Evolutionary conservation across 257 asterid species (phyloP).

Genomic region (Eucommia ulmoides): DNA sequence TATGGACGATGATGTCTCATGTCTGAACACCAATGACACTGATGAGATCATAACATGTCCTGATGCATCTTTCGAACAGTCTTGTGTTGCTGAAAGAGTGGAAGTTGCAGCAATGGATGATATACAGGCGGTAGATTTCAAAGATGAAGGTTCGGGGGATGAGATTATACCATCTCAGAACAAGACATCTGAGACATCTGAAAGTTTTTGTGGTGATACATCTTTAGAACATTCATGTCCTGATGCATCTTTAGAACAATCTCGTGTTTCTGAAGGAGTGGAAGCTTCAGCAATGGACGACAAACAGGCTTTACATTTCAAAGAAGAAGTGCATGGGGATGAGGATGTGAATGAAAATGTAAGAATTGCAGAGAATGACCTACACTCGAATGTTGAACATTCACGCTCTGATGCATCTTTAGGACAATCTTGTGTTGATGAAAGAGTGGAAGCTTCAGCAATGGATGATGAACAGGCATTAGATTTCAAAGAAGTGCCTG

Average conservation of each 20-base stretch:
- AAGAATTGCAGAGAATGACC: slow-evolving; percentile 14
- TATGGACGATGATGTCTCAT: slow-evolving; percentile 14
- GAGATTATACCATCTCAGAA: slow-evolving; percentile 1
- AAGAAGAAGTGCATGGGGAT: slow-evolving; percentile 10
- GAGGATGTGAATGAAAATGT: slow-evolving; percentile 14
- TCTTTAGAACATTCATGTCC: slow-evolving; percentile 12
- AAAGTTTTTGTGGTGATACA: slow-evolving; percentile 11
- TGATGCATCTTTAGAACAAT: slow-evolving; percentile 12
- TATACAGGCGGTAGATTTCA: neutral
- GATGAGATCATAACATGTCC: slow-evolving; percentile 11
- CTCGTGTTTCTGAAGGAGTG: slow-evolving; percentile 11
- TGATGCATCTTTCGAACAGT: neutral
- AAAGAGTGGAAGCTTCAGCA: neutral
- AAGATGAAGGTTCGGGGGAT: neutral
- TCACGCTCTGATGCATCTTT: too few relatives aligned
- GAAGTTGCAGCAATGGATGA: neutral
- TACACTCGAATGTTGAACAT: slow-evolving; percentile 6
- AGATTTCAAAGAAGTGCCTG: neutral
- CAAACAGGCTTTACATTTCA: slow-evolving; percentile 8
- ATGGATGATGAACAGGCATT: neutral
- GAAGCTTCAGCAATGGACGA: slow-evolving; percentile 15
- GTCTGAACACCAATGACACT: slow-evolving; percentile 15
- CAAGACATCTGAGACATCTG: slow-evolving; percentile 15
- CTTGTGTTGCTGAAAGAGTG: neutral
- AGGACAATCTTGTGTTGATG: too few relatives aligned